Conservation (phyloP, 306 rosid species). For the Corylus americana region DNA sequence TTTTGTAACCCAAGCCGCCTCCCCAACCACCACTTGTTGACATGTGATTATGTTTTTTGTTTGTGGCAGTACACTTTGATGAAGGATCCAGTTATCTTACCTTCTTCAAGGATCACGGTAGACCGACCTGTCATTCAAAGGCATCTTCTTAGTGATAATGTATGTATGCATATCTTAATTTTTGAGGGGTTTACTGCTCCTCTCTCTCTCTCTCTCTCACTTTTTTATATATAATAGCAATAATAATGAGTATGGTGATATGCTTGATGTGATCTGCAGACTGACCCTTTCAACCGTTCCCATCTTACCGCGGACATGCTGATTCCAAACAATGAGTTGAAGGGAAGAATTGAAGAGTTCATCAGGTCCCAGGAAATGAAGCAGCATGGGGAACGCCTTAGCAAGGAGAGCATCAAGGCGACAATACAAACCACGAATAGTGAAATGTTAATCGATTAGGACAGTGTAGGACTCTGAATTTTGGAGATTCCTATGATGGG, state of each 20-base stretch:
- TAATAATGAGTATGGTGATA: neutral
- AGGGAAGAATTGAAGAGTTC: slow-evolving; percentile 77
- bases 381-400: slow-evolving; percentile 51
- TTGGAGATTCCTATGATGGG: neutral
- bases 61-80: slow-evolving; percentile 83
- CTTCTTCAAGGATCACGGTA: slow-evolving; percentile 86
- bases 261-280: slow-evolving; percentile 48
- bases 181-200: neutral
- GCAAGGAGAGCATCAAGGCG: slow-evolving; percentile 56
- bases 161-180: slow-evolving; percentile 23
- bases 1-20: neutral
- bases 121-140: slow-evolving; percentile 96
- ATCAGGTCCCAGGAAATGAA: slow-evolving; percentile 69
- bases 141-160: slow-evolving; percentile 96
- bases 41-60: neutral
- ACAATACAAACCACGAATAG: slow-evolving; percentile 73
- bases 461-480: slow-evolving; percentile 14
- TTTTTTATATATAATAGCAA: neutral
- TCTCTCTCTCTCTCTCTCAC: neutral
- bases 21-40: neutral
- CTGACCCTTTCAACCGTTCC: slow-evolving; percentile 96
- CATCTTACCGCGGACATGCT: slow-evolving; percentile 89
- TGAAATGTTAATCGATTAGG: slow-evolving; percentile 81
- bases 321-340: slow-evolving; percentile 69
- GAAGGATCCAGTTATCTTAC: slow-evolving; percentile 99